Evolutionary conservation across 495 filamentous ascomycete species (phyloP).

Genomic region (Amphirosellinia nigrospora): DNA sequence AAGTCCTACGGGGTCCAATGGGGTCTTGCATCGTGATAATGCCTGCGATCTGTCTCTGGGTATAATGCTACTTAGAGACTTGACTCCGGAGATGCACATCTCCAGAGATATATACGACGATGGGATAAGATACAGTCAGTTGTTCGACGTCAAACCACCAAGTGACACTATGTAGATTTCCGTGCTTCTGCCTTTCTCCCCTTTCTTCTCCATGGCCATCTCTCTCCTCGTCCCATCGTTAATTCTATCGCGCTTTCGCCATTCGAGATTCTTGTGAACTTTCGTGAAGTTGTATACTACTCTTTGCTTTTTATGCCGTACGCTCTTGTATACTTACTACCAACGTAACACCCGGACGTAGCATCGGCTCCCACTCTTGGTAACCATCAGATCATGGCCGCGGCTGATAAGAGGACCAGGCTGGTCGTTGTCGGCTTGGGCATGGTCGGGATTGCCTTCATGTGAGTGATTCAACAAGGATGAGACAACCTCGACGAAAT

Average conservation of each 20-base stretch:
- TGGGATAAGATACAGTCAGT: background rate
- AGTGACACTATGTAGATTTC: conserved; percentile 13
- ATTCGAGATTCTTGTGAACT: background rate
- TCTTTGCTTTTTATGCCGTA: background rate
- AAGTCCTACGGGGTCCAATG: conserved; percentile 10
- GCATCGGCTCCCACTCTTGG: background rate
- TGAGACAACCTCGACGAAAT: background rate
- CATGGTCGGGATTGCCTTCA: conserved; percentile 95
- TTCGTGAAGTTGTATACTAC: conserved; percentile 2
- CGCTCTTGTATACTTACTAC: background rate
- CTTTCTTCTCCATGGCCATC: background rate
- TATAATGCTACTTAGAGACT: background rate
- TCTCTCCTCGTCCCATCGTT: background rate
- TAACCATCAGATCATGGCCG: conserved; percentile 37
- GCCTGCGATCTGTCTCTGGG: background rate
- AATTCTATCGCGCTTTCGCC: background rate
- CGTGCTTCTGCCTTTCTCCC: conserved; percentile 5
- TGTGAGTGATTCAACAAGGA: conserved; percentile 59
- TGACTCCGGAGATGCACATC: conserved; percentile 24
- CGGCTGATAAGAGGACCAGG: conserved; percentile 58
- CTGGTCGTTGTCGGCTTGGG: conserved; percentile 90
- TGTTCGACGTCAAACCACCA: background rate
- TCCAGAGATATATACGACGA: conserved; percentile 15
- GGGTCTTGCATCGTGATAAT: background rate
- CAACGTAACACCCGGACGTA: background rate